Evolutionary conservation across 1,284 basidiomycete genomes (phyloP).

Genomic region (Cutaneotrichosporon dermatis): DNA sequence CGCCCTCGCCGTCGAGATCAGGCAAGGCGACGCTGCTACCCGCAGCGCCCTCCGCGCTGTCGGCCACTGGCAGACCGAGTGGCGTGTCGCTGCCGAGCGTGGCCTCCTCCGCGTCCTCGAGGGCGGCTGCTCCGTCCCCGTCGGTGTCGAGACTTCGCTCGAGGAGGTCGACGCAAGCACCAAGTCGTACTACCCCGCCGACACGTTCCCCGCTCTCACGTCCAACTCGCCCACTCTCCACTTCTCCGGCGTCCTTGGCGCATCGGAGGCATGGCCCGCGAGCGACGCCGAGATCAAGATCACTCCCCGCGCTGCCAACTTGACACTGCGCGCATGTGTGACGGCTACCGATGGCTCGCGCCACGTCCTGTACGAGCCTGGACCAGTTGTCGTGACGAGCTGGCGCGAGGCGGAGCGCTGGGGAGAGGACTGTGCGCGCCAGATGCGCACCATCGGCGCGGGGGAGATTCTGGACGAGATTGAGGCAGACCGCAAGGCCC

Average conservation of each 20-base stretch:
- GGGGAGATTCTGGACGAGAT: conserved; percentile 74
- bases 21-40: conserved; percentile 62
- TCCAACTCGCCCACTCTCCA: conserved; percentile 37
- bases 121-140: conserved; percentile 95
- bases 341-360: conserved; percentile 67
- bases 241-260: conserved; percentile 44
- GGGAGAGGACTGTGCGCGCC: conserved; percentile 62
- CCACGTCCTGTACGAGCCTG: conserved; percentile 66
- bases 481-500: conserved; percentile 59
- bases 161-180: conserved; percentile 23
- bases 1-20: conserved; percentile 83
- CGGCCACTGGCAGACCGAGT: conserved; percentile 71
- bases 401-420: conserved; percentile 62
- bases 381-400: conserved; percentile 54
- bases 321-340: conserved; percentile 70
- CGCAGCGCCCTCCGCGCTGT: conserved; percentile 62
- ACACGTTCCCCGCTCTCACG: conserved; percentile 20
- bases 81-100: conserved; percentile 75
- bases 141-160: conserved; percentile 67
- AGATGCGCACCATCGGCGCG: conserved; percentile 65
- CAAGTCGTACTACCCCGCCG: conserved; percentile 15
- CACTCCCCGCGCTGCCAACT: conserved; percentile 40
- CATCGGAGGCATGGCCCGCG: conserved; percentile 9
- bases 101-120: conserved; percentile 81
- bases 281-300: conserved; percentile 18